Evolutionary conservation across 2,329 filamentous ascomycete species (phyloP), one percentile per base, ranked within the genome.

Genomic region (Lachnum nothofagi): DNA sequence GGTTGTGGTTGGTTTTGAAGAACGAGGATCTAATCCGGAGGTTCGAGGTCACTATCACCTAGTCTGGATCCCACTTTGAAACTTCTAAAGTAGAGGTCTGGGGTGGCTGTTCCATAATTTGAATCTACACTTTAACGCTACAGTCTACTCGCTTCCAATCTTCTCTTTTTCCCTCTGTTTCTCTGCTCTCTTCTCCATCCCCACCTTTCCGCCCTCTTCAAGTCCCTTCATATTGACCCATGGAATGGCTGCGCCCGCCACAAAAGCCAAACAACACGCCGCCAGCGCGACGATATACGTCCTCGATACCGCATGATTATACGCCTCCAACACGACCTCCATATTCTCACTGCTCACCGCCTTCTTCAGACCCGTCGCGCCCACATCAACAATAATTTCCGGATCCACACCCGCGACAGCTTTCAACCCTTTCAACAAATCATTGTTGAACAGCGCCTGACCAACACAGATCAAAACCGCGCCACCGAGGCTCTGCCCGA

Each of bases 241-340:
- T 67, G 86, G 77, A 56, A 86, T 75, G 5, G 70, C 67, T 1
- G 73, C 58, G 0, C 75, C 71, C 0, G 79, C 82, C 6, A 83
- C 31, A 12, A 85, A 70, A 4, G 72, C 74, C 12, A 85, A 48
- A 4, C 71, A 71, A 1, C 72, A 70, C 59, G 83, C 66, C 7
- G 77, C 74, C 6, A 83, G 68, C 1, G 73, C 75, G 7, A 86
- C 77, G 52, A 79, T 76, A 61, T 85, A 88, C 1, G 76, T 75
- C 49, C 74, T 67, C 2, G 73, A 73, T 31, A 88, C 65, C 0
- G 82, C 72, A 20, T 70, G 63, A 60, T 86, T 87, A 67, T 88
- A 88, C 0, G 73, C 77, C 0, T 57, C 38, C 7, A 78, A 65
- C 22, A 80, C 75, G 2, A 65, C 65, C 2, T 58, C 48, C 1